Evolutionary conservation across 305 asterid species (phyloP).

Genomic region (Coffea humblotiana): DNA sequence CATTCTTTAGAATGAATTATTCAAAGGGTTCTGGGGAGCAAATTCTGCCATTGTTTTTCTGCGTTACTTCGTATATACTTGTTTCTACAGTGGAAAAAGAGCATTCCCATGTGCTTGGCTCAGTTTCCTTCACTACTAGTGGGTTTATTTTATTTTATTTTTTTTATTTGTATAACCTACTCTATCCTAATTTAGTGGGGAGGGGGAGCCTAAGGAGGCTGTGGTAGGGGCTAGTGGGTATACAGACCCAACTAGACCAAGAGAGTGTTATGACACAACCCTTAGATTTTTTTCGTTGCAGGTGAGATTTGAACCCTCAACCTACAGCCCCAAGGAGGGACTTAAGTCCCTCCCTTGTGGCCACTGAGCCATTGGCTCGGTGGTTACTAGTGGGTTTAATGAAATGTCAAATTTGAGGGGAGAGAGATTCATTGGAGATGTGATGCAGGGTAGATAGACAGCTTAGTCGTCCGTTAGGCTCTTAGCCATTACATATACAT

Average conservation of each 20-base stretch:
- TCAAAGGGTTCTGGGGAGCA: not conserved
- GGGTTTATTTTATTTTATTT: too few relatives aligned
- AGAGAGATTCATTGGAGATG: slow-evolving; percentile 15
- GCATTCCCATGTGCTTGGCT: slow-evolving; percentile 26
- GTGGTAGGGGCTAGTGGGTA: too few relatives aligned
- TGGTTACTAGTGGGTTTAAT: slow-evolving; percentile 26
- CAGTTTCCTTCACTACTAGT: slow-evolving; percentile 18
- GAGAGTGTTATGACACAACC: too few relatives aligned
- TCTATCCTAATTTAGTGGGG: too few relatives aligned
- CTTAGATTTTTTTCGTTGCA: too few relatives aligned
- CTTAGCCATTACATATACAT: not conserved
- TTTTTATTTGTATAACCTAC: too few relatives aligned
- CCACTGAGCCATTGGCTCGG: too few relatives aligned
- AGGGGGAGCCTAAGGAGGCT: too few relatives aligned
- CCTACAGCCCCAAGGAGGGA: too few relatives aligned
- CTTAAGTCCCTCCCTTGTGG: too few relatives aligned
- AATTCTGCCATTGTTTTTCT: slow-evolving; percentile 17
- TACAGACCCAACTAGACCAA: too few relatives aligned
- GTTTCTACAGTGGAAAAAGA: slow-evolving; percentile 6
- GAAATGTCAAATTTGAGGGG: slow-evolving; percentile 20
- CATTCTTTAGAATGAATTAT: slow-evolving; percentile 12
- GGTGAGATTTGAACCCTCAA: too few relatives aligned
- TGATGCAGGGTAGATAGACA: not conserved
- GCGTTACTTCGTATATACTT: not conserved
- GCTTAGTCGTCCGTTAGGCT: not conserved